Conservation (phyloP, 257 asterid species). For the Primulina tabacum region DNA sequence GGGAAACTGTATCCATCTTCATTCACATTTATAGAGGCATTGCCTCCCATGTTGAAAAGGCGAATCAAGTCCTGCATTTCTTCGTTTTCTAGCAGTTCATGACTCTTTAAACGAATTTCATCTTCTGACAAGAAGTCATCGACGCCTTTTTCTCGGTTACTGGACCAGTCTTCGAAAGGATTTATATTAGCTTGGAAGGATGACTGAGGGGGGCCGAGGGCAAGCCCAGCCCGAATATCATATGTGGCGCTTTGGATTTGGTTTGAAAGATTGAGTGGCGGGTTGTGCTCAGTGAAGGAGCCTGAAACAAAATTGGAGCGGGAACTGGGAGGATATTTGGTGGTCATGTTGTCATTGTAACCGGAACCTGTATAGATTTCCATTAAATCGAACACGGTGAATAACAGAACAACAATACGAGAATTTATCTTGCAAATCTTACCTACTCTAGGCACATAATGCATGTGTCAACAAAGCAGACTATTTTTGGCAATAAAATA, state of each 20-base stretch:
- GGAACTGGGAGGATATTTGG: slow-evolving; percentile 48
- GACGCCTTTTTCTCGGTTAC: slow-evolving; percentile 52
- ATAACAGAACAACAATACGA: neutral
- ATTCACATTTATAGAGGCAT: slow-evolving; percentile 37
- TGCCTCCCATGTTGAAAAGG: slow-evolving; percentile 81
- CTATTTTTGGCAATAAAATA: neutral
- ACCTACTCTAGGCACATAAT: neutral
- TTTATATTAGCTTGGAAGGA: slow-evolving; percentile 51
- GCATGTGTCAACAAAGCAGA: neutral
- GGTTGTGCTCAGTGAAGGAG: slow-evolving; percentile 41
- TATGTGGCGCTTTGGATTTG: slow-evolving; percentile 45
- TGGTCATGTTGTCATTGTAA: slow-evolving; percentile 40
- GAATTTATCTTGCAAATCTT: neutral
- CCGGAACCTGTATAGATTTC: slow-evolving; percentile 44
- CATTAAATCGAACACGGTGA: slow-evolving; percentile 6
- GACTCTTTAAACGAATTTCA: slow-evolving; percentile 83
- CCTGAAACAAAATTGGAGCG: slow-evolving; percentile 42
- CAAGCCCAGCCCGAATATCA: slow-evolving; percentile 46
- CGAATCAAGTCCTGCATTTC: slow-evolving; percentile 95
- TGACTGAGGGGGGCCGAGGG: slow-evolving; percentile 74
- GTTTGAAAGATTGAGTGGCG: slow-evolving; percentile 40
- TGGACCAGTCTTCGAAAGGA: slow-evolving; percentile 80
- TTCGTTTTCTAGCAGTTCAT: slow-evolving; percentile 87
- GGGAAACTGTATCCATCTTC: slow-evolving; percentile 67
- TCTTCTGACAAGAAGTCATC: slow-evolving; percentile 86